Conservation (phyloP, 768 basidiomycete genomes). For the Xerocomellus intermedius region DNA sequence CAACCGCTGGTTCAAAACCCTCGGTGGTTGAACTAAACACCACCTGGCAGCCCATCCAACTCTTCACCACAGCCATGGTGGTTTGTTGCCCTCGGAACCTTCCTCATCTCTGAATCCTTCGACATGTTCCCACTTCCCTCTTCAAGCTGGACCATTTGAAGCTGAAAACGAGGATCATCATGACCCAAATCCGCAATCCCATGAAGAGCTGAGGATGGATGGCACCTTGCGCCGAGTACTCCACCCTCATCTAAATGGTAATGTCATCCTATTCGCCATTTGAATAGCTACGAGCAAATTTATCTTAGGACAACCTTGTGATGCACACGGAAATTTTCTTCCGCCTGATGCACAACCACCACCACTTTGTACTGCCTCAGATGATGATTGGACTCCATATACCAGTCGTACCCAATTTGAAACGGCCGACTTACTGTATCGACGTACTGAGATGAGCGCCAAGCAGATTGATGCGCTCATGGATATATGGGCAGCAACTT, state of each 20-base stretch:
- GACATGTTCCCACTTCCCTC: no score
- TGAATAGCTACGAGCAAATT: no score
- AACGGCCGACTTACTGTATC: conserved; percentile 22
- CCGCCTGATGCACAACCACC: neutral
- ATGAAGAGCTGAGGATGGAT: no score
- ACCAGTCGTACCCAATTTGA: conserved; percentile 16
- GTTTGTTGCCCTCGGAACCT: no score
- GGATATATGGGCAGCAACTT: conserved; percentile 17
- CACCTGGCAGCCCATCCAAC: neutral
- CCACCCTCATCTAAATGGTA: neutral
- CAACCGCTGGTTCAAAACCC: neutral
- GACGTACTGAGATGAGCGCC: conserved; percentile 18
- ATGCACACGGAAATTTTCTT: neutral
- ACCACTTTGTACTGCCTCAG: neutral
- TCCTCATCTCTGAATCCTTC: neutral
- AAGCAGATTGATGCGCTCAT: conserved; percentile 20
- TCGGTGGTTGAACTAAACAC: neutral
- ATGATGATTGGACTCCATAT: conserved; percentile 21
- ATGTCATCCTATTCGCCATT: neutral
- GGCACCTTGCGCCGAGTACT: neutral
- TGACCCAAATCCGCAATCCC: no score
- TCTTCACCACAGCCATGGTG: no score
- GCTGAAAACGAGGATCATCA: no score
- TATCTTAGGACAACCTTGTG: neutral
- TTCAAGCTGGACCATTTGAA: neutral